Evolutionary conservation across 1,139 yeast species (phyloP).

Genomic region (Tardiomyces digboiensis): DNA sequence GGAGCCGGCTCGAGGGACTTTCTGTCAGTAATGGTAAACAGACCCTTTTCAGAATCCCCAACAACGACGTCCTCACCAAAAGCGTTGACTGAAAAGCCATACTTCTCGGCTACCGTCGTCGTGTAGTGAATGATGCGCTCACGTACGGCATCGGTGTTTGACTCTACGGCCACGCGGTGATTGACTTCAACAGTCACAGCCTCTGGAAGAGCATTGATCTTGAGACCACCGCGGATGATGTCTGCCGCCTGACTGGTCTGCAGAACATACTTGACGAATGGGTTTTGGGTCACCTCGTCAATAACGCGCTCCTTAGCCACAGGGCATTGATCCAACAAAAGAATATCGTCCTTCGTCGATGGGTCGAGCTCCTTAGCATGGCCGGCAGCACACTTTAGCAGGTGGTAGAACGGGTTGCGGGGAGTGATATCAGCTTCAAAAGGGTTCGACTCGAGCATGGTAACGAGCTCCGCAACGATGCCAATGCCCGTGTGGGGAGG

Average conservation of each 20-base stretch:
- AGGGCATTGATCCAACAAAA: slow-evolving; percentile 9
- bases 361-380: slow-evolving; percentile 9
- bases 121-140: slow-evolving; percentile 32
- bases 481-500: slow-evolving; percentile 71
- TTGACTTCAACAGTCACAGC: slow-evolving; percentile 45
- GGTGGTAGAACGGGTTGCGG: slow-evolving; percentile 40
- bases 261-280: slow-evolving; percentile 30
- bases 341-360: slow-evolving; percentile 8
- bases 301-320: slow-evolving; percentile 13
- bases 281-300: slow-evolving; percentile 7
- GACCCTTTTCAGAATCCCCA: slow-evolving; percentile 3
- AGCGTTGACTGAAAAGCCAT: slow-evolving; percentile 29
- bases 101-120: slow-evolving; percentile 33
- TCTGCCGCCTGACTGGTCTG: slow-evolving; percentile 67
- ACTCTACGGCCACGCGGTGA: slow-evolving; percentile 50
- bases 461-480: slow-evolving; percentile 45
- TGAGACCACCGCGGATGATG: slow-evolving; percentile 60
- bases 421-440: slow-evolving; percentile 35
- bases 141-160: slow-evolving; percentile 32
- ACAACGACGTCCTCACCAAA: slow-evolving; percentile 23
- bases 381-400: slow-evolving; percentile 28
- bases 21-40: slow-evolving; percentile 29
- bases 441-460: slow-evolving; percentile 40
- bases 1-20: slow-evolving; percentile 48
- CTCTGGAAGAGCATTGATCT: slow-evolving; percentile 71